Conservation (phyloP, 2,329 filamentous ascomycete species). For the Colletotrichum sp. region DNA sequence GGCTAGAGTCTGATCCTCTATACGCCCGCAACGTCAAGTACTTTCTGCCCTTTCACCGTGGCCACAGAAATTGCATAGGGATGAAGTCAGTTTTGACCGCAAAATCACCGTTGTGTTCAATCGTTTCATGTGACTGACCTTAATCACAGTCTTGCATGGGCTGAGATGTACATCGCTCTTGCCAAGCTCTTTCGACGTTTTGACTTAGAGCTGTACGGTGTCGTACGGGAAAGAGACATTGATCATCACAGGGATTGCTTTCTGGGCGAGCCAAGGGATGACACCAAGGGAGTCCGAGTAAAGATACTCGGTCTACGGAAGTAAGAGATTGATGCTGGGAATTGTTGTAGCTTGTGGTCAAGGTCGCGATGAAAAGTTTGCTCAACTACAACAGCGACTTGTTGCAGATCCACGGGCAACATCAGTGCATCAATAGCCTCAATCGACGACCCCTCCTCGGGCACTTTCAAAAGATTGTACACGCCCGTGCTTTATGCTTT, state of each 20-base stretch:
- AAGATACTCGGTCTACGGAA: not conserved
- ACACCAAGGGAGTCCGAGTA: not conserved
- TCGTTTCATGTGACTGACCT: not conserved
- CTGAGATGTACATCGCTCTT: not conserved
- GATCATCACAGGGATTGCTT: constrained; percentile 5
- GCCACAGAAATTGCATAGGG: not conserved
- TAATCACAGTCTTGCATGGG: not conserved
- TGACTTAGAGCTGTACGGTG: constrained; percentile 25
- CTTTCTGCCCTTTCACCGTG: not conserved
- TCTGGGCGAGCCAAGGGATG: not conserved
- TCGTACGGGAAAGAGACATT: constrained; percentile 1
- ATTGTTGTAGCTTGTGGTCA: not conserved
- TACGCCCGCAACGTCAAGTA: not conserved
- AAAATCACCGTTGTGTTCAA: not conserved
- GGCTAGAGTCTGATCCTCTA: not conserved
- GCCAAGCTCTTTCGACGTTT: constrained; percentile 14
- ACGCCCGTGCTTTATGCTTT: not conserved
- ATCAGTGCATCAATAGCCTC: not conserved
- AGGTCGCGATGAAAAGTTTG: not conserved
- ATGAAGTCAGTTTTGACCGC: not conserved
- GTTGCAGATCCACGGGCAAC: not conserved
- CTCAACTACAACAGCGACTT: not conserved
- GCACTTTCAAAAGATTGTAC: not conserved
- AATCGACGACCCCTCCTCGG: not conserved
- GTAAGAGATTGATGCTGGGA: not conserved